Evolutionary conservation across 768 basidiomycete genomes (phyloP).

Genomic region (Serendipita sp.): DNA sequence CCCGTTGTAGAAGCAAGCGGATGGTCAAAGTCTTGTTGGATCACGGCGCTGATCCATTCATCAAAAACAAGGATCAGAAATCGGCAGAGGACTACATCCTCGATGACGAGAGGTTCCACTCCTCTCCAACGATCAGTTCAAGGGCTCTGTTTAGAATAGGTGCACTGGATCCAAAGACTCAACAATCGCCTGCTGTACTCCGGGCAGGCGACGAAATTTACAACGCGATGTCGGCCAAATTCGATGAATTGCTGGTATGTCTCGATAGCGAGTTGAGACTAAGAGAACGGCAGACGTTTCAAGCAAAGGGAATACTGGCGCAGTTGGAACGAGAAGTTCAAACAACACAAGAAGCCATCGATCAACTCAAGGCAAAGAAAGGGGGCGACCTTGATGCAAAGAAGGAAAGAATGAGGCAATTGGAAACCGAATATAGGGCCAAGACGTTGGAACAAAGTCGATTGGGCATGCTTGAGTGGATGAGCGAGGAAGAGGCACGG

Average conservation of each 20-base stretch:
- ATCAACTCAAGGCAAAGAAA: neutral
- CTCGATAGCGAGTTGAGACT: neutral
- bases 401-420: neutral
- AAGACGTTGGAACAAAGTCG: neutral
- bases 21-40: slow-evolving; percentile 91
- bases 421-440: neutral
- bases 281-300: neutral
- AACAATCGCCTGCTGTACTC: neutral
- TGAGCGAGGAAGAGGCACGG: neutral
- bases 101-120: slow-evolving; percentile 92
- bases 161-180: neutral
- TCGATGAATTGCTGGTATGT: slow-evolving; percentile 3
- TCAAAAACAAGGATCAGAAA: slow-evolving; percentile 87
- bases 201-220: neutral
- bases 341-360: neutral
- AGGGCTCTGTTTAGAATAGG: slow-evolving; percentile 22
- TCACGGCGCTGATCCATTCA: slow-evolving; percentile 90
- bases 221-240: neutral
- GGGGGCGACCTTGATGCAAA: neutral
- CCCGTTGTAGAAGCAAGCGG: slow-evolving; percentile 86
- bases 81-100: slow-evolving; percentile 97
- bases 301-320: slow-evolving; percentile 1
- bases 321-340: neutral
- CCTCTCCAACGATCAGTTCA: slow-evolving; percentile 68
- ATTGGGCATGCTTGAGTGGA: neutral